Conservation (phyloP, 768 basidiomycete genomes). For the Podaxis sp. region DNA sequence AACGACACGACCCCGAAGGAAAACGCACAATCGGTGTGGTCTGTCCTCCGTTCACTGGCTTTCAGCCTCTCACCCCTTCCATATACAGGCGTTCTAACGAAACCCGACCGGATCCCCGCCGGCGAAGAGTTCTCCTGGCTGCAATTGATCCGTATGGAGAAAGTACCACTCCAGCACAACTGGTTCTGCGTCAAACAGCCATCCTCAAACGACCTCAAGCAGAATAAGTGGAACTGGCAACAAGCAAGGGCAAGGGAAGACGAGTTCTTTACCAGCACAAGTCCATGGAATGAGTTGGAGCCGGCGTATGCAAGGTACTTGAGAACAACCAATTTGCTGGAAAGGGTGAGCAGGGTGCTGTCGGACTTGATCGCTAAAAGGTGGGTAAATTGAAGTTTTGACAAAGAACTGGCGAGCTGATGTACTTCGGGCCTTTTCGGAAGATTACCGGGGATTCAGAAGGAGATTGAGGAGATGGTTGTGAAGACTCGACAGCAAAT, state of each 20-base stretch:
- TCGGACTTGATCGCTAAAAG: constrained; percentile 63
- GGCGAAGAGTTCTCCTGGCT: constrained; percentile 62
- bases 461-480: constrained; percentile 53
- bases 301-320: constrained; percentile 49
- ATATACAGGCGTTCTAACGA: constrained; percentile 64
- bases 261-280: constrained; percentile 50
- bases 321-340: constrained; percentile 55
- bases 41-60: not conserved
- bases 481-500: constrained; percentile 34
- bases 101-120: constrained; percentile 63
- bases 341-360: constrained; percentile 56
- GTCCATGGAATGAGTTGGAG: constrained; percentile 59
- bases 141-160: constrained; percentile 53
- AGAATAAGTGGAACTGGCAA: constrained; percentile 53
- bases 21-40: constrained; percentile 68
- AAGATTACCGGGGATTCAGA: constrained; percentile 64
- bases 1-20: constrained; percentile 58
- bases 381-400: constrained; percentile 31
- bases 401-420: not conserved
- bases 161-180: constrained; percentile 47
- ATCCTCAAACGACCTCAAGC: constrained; percentile 48
- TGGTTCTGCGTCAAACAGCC: constrained; percentile 65
- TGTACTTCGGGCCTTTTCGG: constrained; percentile 40
- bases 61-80: not conserved
- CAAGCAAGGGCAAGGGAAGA: constrained; percentile 58